Evolutionary conservation across 768 basidiomycete species (phyloP).

Genomic region (Hirschioporus abietinus): DNA sequence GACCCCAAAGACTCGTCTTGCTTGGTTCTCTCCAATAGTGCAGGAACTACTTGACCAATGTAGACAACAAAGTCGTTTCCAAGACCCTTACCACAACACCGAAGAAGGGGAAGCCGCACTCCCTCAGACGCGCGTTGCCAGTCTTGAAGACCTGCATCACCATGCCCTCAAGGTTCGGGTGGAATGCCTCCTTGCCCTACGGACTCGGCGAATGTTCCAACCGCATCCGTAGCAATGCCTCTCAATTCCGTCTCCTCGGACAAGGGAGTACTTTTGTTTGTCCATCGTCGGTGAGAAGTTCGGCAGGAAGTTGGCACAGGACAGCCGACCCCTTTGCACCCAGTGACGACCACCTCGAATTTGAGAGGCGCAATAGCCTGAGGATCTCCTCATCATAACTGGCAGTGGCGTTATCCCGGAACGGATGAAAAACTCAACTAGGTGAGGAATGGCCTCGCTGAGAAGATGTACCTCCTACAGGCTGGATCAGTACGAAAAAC

Average conservation of each 20-base stretch:
- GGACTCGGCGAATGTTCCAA: slow-evolving; percentile 96
- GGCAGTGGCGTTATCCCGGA: slow-evolving; percentile 79
- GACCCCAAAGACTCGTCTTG: slow-evolving; percentile 66
- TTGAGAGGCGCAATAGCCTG: slow-evolving; percentile 73
- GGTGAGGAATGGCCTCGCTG: slow-evolving; percentile 78
- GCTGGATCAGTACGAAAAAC: slow-evolving; percentile 10
- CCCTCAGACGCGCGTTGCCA: slow-evolving; percentile 81
- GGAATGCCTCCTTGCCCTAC: slow-evolving; percentile 91
- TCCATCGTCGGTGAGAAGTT: slow-evolving; percentile 93
- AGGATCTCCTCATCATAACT: slow-evolving; percentile 71
- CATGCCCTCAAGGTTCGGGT: slow-evolving; percentile 92
- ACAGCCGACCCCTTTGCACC: slow-evolving; percentile 97
- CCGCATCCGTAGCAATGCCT: slow-evolving; percentile 98
- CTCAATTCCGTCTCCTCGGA: slow-evolving; percentile 90
- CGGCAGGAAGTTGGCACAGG: slow-evolving; percentile 82
- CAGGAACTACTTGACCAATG: slow-evolving; percentile 79
- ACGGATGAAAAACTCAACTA: slow-evolving; percentile 83
- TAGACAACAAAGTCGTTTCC: slow-evolving; percentile 90
- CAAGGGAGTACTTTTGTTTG: slow-evolving; percentile 83
- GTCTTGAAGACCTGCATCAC: slow-evolving; percentile 93
- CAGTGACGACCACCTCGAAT: slow-evolving; percentile 92
- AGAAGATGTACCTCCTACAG: slow-evolving; percentile 88
- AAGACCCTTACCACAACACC: slow-evolving; percentile 96
- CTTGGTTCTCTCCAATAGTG: slow-evolving; percentile 74
- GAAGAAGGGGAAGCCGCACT: slow-evolving; percentile 98